Evolutionary conservation across 305 asterid species (phyloP), one percentile per base, ranked within the genome.

Genomic region (Solanum aculeatissimum): DNA sequence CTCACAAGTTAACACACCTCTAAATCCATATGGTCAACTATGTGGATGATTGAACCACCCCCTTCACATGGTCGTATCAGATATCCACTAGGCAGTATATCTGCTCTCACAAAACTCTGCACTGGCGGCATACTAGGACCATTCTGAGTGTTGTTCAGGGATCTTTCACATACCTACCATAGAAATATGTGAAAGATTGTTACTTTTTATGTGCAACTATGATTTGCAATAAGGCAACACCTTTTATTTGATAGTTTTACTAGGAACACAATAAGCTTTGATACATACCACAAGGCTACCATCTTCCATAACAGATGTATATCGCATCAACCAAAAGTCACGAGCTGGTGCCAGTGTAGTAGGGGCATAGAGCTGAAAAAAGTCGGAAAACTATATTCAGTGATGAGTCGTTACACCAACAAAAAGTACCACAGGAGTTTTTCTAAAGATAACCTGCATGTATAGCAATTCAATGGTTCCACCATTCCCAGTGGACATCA

Each of bases 51-150:
- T 42, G 99, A 97, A 57, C 98, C 98, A 40, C 99, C 99, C 6
- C 99, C 99, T 87, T 97, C 99, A 75, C 98, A 95, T 7, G 98
- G 99, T 85, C 98, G 90, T 75, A 95, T 93, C 82, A 97, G 88
- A 95, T 97, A 97, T 57, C 99, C 98, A 88, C 99, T 93, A 4
- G 99, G 91, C 53, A 95, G 93, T 92, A 94, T 87, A 84, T 95
- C 99, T 2, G 93, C 98, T 89, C 99, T 87, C 40, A 97, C 97
- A 25, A 95, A 97, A 86, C 90, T 91, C 86, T 90, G 97, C 87
- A 91, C 98, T 0, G 95, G 96, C 32, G 99, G 98, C 97, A 95
- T 94, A 84, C 97, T 92, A 14, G 99, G 99, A 38, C 99, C 99
- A 25, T 97, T 95, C 90, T 91, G 98, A 49, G 98, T 93, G 91